These are phyloP conservation scores for Croton laevigatus DNA, from an alignment of 441 rosid species.

Conservation along the genomic window DNA sequence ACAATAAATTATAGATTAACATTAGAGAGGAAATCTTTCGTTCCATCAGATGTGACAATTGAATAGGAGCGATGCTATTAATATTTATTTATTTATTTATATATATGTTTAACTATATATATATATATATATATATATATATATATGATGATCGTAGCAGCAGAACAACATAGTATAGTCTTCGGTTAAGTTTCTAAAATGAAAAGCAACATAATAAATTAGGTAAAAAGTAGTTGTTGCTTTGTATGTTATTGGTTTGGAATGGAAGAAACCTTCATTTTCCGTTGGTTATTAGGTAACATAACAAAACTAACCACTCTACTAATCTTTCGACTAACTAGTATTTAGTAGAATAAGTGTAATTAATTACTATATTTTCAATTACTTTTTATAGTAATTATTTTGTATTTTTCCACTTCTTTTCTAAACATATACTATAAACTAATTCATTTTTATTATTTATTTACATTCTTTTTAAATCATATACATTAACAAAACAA, in stretches of 20 bases:
- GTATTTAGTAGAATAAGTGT: too few relatives aligned
- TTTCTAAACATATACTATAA: neutral
- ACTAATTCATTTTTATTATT: too few relatives aligned
- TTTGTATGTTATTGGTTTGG: conserved; percentile 32
- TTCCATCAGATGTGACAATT: too few relatives aligned
- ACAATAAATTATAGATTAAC: too few relatives aligned
- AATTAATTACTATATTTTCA: too few relatives aligned
- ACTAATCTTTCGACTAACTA: too few relatives aligned
- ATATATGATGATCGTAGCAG: conserved; percentile 21
- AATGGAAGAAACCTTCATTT: conserved; percentile 34
- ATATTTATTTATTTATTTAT: neutral
- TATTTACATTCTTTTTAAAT: too few relatives aligned
- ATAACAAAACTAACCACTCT: neutral
- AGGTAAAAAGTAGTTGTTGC: conserved; percentile 57
- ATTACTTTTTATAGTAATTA: neutral
- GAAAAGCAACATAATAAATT: conserved; percentile 36
- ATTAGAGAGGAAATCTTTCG: too few relatives aligned
- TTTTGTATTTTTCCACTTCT: neutral
- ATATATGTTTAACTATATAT: neutral
- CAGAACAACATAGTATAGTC: conserved; percentile 25
- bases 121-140: too few relatives aligned
- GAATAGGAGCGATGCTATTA: too few relatives aligned
- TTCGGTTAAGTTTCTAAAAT: conserved; percentile 25
- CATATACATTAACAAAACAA: too few relatives aligned
- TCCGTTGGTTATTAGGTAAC: conserved; percentile 28